phyloP scores from a whole-genome alignment of 257 asterid species.

The Dorcoceras hygrometricum region DNA sequence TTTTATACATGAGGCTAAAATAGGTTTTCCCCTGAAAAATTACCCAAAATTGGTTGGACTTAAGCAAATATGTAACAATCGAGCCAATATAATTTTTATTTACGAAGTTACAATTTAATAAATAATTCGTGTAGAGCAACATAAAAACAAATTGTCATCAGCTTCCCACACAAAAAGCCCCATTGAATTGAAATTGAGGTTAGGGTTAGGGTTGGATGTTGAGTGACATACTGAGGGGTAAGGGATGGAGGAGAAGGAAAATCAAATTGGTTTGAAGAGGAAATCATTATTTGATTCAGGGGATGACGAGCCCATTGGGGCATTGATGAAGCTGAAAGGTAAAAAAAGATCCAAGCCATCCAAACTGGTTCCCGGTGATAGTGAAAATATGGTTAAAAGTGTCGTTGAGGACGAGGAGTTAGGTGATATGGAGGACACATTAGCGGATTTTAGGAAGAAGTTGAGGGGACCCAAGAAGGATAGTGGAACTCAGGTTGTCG shows the following conservation, averaged over 20 bases:
- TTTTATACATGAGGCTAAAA: no score
- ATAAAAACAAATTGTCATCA: no score
- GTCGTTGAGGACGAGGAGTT: slow-evolving; percentile 49
- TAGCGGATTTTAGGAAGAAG: slow-evolving; percentile 83
- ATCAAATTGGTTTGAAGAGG: slow-evolving; percentile 49
- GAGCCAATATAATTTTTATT: no score
- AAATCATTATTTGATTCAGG: slow-evolving; percentile 52
- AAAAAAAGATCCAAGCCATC: slow-evolving; percentile 53
- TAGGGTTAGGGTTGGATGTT: slow-evolving; percentile 56
- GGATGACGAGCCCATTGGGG: slow-evolving; percentile 81
- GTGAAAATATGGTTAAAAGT: slow-evolving; percentile 36
- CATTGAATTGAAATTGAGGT: slow-evolving; percentile 29
- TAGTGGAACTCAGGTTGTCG: slow-evolving; percentile 35
- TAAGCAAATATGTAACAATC: no score
- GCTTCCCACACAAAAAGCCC: no score
- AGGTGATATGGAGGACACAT: slow-evolving; percentile 84
- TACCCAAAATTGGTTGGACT: no score
- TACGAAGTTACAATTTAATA: no score
- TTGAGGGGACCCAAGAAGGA: slow-evolving; percentile 74
- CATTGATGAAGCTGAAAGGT: slow-evolving; percentile 65
- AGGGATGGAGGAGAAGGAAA: slow-evolving; percentile 65
- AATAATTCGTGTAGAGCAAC: no score
- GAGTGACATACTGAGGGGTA: slow-evolving; percentile 36
- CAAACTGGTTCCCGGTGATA: slow-evolving; percentile 45
- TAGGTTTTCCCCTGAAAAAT: no score